These are phyloP conservation scores for Hypoxylon fuscum DNA, from an alignment of 495 filamentous ascomycete species.

Conservation along the genomic window DNA sequence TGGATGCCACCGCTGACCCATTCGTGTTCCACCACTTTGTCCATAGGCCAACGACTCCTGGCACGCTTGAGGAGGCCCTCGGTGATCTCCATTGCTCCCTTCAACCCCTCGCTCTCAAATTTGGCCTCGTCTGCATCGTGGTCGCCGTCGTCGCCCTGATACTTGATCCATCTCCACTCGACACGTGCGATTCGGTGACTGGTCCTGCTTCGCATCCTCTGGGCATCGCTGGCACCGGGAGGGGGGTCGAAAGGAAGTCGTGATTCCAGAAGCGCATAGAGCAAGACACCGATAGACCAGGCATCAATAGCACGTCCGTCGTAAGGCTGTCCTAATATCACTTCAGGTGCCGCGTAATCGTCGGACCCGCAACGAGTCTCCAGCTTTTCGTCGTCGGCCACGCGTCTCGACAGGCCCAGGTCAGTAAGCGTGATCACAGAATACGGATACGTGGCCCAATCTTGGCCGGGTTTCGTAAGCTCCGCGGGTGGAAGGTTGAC, in stretches of 20 bases:
- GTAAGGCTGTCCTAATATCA: slow-evolving; percentile 93
- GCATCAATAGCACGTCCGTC: slow-evolving; percentile 93
- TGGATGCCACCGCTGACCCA: slow-evolving; percentile 82
- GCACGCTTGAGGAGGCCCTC: slow-evolving; percentile 84
- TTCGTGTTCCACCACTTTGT: slow-evolving; percentile 71
- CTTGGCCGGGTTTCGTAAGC: slow-evolving; percentile 51
- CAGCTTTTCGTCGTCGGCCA: slow-evolving; percentile 80
- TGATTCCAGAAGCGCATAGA: slow-evolving; percentile 93
- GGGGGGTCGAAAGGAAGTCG: slow-evolving; percentile 90
- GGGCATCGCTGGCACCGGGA: slow-evolving; percentile 74
- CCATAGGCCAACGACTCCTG: slow-evolving; percentile 74
- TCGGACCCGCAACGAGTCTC: slow-evolving; percentile 93
- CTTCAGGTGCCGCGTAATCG: slow-evolving; percentile 96
- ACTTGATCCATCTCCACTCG: slow-evolving; percentile 93
- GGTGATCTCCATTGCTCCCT: slow-evolving; percentile 79
- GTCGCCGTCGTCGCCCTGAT: slow-evolving; percentile 73
- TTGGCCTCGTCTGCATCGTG: slow-evolving; percentile 57
- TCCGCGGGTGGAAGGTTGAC: slow-evolving; percentile 76
- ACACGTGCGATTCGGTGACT: slow-evolving; percentile 93
- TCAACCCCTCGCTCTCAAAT: slow-evolving; percentile 68
- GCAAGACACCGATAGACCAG: slow-evolving; percentile 92
- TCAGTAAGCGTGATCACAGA: slow-evolving; percentile 90
- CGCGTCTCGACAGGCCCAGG: slow-evolving; percentile 85
- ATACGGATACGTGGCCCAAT: slow-evolving; percentile 78
- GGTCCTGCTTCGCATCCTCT: slow-evolving; percentile 76